Evolutionary conservation across 1,284 basidiomycete species (phyloP), one percentile per base, ranked within the genome.

Genomic region (Rhodotorula sp.): DNA sequence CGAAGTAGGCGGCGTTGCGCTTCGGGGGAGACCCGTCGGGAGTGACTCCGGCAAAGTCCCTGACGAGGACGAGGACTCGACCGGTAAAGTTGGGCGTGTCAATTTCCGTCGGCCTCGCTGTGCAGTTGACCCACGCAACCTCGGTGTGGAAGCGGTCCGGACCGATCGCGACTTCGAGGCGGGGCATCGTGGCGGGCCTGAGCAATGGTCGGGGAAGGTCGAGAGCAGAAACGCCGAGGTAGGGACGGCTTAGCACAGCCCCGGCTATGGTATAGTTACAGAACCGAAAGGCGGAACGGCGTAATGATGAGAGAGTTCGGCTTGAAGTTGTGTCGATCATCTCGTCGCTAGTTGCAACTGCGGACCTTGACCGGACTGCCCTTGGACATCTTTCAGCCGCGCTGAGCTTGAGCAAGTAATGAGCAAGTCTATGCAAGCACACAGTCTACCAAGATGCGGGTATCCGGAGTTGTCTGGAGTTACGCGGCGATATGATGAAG

Each of bases 71-170:
- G 26, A 82, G 73, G 20, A 83, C 80, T 12, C 82, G 77, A 6
- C 82, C 82, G 46, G 78, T 77, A 62, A 82, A 83, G 59, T 79
- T 76, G 37, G 79, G 79, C 33, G 80, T 81, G 59, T 81, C 76
- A 71, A 83, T 82, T 67, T 80, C 79, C 63, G 81, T 80, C 4
- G 82, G 82, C 1, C 73, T 73, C 33, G 55, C 61, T 2, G 76
- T 71, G 66, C 81, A 79, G 67, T 82, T 82, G 60, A 82, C 76
- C 51, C 78, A 71, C 42, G 79, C 79, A 33, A 79, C 74, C 67
- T 79, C 78, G 67, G 78, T 75, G 56, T 80, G 65, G 73, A 79
- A 77, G 53, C 81, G 78, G 74, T 82, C 77, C 6, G 80, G 69
- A 5, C 82, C 82, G 62, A 82, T 78, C 46, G 73, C 71, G 15